Conservation (phyloP, 2,329 filamentous ascomycete genomes). For the Dothidotthia symphoricarpi region DNA sequence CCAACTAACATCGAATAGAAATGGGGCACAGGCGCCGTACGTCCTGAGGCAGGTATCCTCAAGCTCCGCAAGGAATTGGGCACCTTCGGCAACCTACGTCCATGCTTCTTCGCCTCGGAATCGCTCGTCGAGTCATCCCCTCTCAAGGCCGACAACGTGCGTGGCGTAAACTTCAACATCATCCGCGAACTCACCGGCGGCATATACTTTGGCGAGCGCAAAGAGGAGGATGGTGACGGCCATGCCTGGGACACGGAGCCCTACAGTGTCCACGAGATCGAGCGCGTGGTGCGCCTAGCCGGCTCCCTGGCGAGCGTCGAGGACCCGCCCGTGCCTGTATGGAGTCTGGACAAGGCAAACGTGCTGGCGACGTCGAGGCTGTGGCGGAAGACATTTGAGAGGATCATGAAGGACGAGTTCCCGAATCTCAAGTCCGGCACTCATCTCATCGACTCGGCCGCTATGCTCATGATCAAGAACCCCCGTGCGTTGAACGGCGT, state of each 20-base stretch:
- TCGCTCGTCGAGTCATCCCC: slow-evolving; percentile 78
- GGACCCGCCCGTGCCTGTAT: slow-evolving; percentile 74
- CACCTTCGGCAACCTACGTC: slow-evolving; percentile 92
- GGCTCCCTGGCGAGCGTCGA: slow-evolving; percentile 76
- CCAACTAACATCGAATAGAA: slow-evolving; percentile 50
- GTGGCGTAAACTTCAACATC: slow-evolving; percentile 87
- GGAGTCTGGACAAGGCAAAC: slow-evolving; percentile 93
- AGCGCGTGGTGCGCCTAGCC: slow-evolving; percentile 80
- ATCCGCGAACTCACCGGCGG: slow-evolving; percentile 89
- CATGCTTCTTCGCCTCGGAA: slow-evolving; percentile 92
- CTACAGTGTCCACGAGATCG: slow-evolving; percentile 81
- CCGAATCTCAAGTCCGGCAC: slow-evolving; percentile 80
- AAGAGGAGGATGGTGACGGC: slow-evolving; percentile 73
- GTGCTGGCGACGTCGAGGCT: slow-evolving; percentile 86
- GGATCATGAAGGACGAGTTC: slow-evolving; percentile 86
- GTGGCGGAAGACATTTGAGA: slow-evolving; percentile 83
- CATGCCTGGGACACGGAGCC: slow-evolving; percentile 80
- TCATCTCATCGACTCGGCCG: slow-evolving; percentile 93
- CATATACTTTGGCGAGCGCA: slow-evolving; percentile 91
- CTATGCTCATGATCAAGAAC: slow-evolving; percentile 97
- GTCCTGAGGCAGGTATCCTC: slow-evolving; percentile 90
- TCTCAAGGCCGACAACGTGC: slow-evolving; percentile 80
- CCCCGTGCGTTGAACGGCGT: slow-evolving; percentile 84
- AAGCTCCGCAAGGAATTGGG: slow-evolving; percentile 88
- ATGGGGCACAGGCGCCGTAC: slow-evolving; percentile 88